These are phyloP conservation scores for Syzygium syzygioides DNA, from an alignment of 441 rosid genomes.

Conservation along the genomic window DNA sequence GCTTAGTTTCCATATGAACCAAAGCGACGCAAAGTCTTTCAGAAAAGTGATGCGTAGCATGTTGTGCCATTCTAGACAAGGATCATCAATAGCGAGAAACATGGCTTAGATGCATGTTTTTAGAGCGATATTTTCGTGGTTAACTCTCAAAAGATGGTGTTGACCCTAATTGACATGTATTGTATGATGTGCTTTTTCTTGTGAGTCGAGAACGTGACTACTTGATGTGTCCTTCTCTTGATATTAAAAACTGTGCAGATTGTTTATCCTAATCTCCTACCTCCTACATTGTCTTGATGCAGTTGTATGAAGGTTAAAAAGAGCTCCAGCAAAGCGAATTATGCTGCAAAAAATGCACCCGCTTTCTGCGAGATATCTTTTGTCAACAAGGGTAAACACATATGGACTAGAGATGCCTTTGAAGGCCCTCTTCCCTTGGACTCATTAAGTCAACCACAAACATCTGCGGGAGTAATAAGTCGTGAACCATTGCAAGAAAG, in stretches of 20 bases:
- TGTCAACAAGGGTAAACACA: conserved; percentile 49
- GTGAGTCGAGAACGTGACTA: background rate
- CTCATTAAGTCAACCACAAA: conserved; percentile 1
- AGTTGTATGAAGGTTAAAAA: conserved; percentile 51
- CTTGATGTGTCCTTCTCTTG: background rate
- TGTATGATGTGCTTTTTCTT: background rate
- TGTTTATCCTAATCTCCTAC: background rate
- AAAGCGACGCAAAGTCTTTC: background rate
- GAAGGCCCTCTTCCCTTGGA: conserved; percentile 16
- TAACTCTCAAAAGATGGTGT: background rate
- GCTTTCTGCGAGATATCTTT: conserved; percentile 55
- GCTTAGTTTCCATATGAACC: background rate
- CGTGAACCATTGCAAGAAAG: conserved; percentile 19
- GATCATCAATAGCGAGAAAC: background rate
- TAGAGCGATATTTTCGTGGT: background rate
- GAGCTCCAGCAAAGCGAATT: conserved; percentile 40
- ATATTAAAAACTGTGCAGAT: background rate
- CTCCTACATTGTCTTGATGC: conserved; percentile 12
- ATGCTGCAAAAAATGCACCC: conserved; percentile 43
- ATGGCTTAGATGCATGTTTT: background rate
- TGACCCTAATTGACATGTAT: background rate
- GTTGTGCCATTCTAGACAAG: background rate
- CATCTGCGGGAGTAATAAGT: conserved; percentile 10
- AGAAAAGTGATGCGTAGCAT: background rate
- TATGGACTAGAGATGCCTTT: conserved; percentile 53